Evolutionary conservation across 2,329 filamentous ascomycete species (phyloP), one percentile per base, ranked within the genome.

Genomic region (Parasarocladium wereldwijsianum): DNA sequence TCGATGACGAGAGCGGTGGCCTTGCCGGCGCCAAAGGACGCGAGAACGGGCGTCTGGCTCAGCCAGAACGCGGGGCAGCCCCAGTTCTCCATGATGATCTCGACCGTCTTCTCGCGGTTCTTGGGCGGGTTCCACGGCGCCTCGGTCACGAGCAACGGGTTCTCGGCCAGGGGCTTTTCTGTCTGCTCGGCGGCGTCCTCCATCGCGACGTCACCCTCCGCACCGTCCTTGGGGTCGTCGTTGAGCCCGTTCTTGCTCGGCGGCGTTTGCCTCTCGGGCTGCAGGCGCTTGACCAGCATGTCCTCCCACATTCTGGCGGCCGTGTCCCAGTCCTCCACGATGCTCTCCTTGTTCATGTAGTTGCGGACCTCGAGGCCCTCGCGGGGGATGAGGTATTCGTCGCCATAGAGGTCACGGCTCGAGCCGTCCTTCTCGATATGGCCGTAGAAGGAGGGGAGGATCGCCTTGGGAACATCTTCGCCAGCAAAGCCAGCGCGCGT

Each of bases 21-120:
- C 57, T 94, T 96, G 39, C 90, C 90, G 11, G 84, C 79, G 12
- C 85, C 85, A 49, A 94, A 96, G 13, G 86, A 81, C 32, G 87
- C 76, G 49, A 94, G 69, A 24, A 94, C 86, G 16, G 87, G 85
- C 31, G 76, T 92, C 46, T 83, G 76, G 38, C 83, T 83, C 36
- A 96, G 64, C 68, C 87, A 98, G 55, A 94, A 96, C 5, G 90
- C 90, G 12, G 90, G 90, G 33, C 79, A 80, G 17, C 84, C 86
- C 85, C 90, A 98, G 47, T 75, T 82, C 64, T 98, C 90, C 77
- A 98, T 94, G 35, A 84, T 85, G 38, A 96, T 75, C 59, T 98
- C 90, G 45, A 94, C 87, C 23, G 79, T 77, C 68, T 90, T 93
- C 59, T 98, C 90, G 36, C 92, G 70, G 36, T 80, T 73, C 60